phyloP scores from a whole-genome alignment of 73 alveolate genomes.

The Paraurostyla sp. region DNA sequence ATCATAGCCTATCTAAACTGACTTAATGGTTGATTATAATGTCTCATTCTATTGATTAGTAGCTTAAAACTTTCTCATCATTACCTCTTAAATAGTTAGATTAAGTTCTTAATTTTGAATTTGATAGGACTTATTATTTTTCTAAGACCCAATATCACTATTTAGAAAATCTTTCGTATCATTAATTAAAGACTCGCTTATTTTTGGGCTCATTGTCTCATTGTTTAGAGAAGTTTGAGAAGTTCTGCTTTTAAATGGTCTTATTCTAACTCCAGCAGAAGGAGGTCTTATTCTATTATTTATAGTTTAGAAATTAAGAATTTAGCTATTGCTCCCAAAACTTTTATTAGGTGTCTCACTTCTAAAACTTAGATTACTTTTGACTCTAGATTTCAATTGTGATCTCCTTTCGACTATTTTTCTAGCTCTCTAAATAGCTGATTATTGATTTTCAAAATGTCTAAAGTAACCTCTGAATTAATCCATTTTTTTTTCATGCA shows the following conservation, averaged over 20 bases:
- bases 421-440: slow-evolving; percentile 12
- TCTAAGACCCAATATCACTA: too few relatives aligned
- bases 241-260: too few relatives aligned
- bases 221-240: too few relatives aligned
- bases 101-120: not conserved
- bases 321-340: not conserved
- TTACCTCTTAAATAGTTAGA: not conserved
- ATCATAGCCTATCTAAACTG: too few relatives aligned
- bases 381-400: not conserved
- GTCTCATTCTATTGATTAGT: not conserved
- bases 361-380: not conserved
- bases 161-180: too few relatives aligned
- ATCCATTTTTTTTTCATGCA: slow-evolving; percentile 10
- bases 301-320: not conserved
- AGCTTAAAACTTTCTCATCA: too few relatives aligned
- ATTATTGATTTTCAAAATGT: not conserved
- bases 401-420: slow-evolving; percentile 5
- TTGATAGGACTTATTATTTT: too few relatives aligned
- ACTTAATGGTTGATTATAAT: too few relatives aligned
- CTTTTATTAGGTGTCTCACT: not conserved
- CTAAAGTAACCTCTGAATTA: not conserved
- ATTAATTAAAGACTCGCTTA: too few relatives aligned
- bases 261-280: too few relatives aligned
- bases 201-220: too few relatives aligned
- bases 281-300: not conserved